Evolutionary conservation across 2,329 filamentous ascomycete genomes (phyloP).

Genomic region (Lecanicillium sp.): DNA sequence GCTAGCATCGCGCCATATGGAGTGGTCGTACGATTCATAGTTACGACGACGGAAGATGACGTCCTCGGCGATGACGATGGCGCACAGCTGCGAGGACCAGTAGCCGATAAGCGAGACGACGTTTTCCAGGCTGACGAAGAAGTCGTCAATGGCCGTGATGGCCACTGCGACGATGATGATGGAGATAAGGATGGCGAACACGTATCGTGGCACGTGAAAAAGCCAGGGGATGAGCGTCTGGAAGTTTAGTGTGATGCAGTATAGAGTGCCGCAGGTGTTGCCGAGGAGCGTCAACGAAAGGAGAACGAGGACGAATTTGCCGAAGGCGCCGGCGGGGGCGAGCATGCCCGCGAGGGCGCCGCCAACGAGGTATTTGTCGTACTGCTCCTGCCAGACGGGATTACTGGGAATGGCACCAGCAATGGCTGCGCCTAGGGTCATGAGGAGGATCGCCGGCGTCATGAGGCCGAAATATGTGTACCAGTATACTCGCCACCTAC

Average conservation of each 20-base stretch:
- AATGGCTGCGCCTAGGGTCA: conserved; percentile 60
- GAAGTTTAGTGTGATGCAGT: conserved; percentile 59
- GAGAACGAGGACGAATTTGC: conserved; percentile 55
- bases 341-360: conserved; percentile 57
- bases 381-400: conserved; percentile 47
- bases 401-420: conserved; percentile 51
- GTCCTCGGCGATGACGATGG: conserved; percentile 43
- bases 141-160: conserved; percentile 48
- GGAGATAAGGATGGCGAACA: conserved; percentile 52
- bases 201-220: conserved; percentile 47
- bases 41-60: conserved; percentile 41
- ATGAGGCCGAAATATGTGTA: conserved; percentile 53
- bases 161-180: conserved; percentile 54
- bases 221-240: conserved; percentile 55
- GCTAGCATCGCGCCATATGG: conserved; percentile 41
- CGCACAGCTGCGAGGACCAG: conserved; percentile 51
- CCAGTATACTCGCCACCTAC: conserved; percentile 40
- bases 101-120: conserved; percentile 53
- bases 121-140: conserved; percentile 53
- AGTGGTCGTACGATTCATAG: conserved; percentile 39
- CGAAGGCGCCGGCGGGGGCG: conserved; percentile 50
- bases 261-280: conserved; percentile 54
- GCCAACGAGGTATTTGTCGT: conserved; percentile 47
- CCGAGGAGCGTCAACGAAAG: conserved; percentile 52
- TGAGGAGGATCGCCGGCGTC: conserved; percentile 51